Base-by-base conservation (phyloP, 768 basidiomycete genomes). In the Ramaria rubella region DNA sequence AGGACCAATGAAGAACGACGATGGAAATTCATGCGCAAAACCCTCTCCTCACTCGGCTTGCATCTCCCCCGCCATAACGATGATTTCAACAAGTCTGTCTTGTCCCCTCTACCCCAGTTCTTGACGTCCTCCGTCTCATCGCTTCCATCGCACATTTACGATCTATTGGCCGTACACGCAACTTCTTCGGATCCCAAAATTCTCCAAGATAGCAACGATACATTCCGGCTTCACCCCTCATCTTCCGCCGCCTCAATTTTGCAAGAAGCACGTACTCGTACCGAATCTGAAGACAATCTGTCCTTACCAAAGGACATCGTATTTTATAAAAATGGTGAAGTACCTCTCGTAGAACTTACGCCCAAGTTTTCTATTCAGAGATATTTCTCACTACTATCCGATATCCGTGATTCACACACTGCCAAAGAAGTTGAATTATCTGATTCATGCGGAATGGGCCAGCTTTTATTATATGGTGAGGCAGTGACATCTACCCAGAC, bases 401-500 rank as follows among this genome's bases (percentile, higher is more conserved):
- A 52, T 27, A 45, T 34, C 12, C 49, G 58, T 14, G 23, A 27
- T 19, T 51, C 46, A 15, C 40, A 24, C 21, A 19, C 21, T 15
- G 31, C 34, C 44, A 49, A 29, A 34, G 14, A 29, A 19, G 29
- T 43, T n/a, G n/a, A 24, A 27, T 11, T 14, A n/a, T 50, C 59
- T 7, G 31, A 45, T 19, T 27, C 44, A 23, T 63, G 63, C 58
- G 78, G 81, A 2, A 68, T 88, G 4, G 94, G 94, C 0, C 91
- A 94, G 58, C 77, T 81, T 34, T 66, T 97, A 27, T 62, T 94
- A 8, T 97, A 97, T 61, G 86, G 88, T 30, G 91, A 96, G 68
- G 83, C 83, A 0, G 87, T 99, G 11, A 92, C 92, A 1, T 94
- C 90, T 62, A 98, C 95, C 0, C 96, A 98, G 68, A 94, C 92